Evolutionary conservation across 202 grass and related monocot species (phyloP), one percentile per base, ranked within the genome.

Genomic region (Panicum virgatum): DNA sequence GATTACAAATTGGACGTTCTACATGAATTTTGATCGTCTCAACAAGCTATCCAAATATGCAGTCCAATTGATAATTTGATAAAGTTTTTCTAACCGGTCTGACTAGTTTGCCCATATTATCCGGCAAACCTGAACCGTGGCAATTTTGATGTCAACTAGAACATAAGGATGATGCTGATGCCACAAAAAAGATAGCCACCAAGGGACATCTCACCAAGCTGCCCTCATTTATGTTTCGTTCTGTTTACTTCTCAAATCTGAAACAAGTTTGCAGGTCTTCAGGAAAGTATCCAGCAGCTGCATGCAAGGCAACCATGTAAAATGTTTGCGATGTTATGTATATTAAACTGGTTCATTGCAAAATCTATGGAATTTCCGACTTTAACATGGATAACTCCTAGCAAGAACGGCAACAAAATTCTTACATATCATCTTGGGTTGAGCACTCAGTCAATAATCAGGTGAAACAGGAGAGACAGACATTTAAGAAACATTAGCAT

Each of bases 231-330:
- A 89, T 73, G 68, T 11, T 77, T 82, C 77, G 15, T 82, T 86
- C 13, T 83, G 70, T 71, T 82, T 86, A 72, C 77, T 90, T 96
- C 82, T 89, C 75, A 96, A 80, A 85, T 84, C 79, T 46, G 86
- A 82, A 34, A 93, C 65, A 61, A 96, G 85, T 83, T 88, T 96
- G 82, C 90, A 91, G 75, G 93, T 96, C 90, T 89, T 93, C 63
- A 96, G 61, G 90, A 96, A 93, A 91, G 85, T 20, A 83, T 88
- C 93, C 71, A 96, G 72, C 52, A 96, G 86, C 93, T 96, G 79
- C 86, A 87, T 64, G 74, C 43, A 32, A 32, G 82, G 45, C 29
- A 60, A 68, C 18, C 47, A 23, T 45, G 34, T 66, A 80, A 82
- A 65, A 59, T 69, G 16, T 46, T 84, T 16, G 48, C 0, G 7